Conservation (phyloP, 2,329 filamentous ascomycete species). For the Sporothrix humicola region DNA sequence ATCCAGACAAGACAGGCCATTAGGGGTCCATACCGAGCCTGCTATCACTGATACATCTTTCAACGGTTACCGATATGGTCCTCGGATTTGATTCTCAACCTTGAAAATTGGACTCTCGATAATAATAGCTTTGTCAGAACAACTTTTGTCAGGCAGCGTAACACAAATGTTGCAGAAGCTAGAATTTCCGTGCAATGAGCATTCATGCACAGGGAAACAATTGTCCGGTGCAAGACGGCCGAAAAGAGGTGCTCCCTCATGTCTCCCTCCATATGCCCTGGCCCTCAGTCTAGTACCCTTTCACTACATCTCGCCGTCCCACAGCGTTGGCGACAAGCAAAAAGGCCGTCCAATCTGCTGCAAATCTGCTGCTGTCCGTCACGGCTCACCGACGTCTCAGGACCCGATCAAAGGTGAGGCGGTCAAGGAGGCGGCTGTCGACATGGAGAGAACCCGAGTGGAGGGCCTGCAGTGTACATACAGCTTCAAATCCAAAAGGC, state of each 20-base stretch:
- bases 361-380: not conserved
- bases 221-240: conserved; percentile 10
- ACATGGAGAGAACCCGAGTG: conserved; percentile 23
- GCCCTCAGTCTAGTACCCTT: not conserved
- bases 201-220: conserved; percentile 12
- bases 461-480: not conserved
- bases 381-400: not conserved
- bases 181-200: conserved; percentile 5
- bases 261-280: no score
- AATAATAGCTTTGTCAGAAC: conserved; percentile 8
- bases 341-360: not conserved
- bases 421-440: conserved; percentile 19
- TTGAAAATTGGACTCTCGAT: not conserved
- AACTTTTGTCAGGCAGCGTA: not conserved
- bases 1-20: not conserved
- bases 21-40: not conserved
- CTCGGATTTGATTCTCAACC: not conserved
- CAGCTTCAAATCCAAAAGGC: not conserved
- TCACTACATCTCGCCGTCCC: not conserved
- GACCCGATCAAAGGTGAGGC: conserved; percentile 6
- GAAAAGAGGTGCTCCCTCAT: not conserved
- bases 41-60: no score
- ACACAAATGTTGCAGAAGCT: not conserved
- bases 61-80: not conserved
- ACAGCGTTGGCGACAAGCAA: not conserved